Evolutionary conservation across 2,329 filamentous ascomycete genomes (phyloP).

Genomic region (Coniochaeta pulveracea): DNA sequence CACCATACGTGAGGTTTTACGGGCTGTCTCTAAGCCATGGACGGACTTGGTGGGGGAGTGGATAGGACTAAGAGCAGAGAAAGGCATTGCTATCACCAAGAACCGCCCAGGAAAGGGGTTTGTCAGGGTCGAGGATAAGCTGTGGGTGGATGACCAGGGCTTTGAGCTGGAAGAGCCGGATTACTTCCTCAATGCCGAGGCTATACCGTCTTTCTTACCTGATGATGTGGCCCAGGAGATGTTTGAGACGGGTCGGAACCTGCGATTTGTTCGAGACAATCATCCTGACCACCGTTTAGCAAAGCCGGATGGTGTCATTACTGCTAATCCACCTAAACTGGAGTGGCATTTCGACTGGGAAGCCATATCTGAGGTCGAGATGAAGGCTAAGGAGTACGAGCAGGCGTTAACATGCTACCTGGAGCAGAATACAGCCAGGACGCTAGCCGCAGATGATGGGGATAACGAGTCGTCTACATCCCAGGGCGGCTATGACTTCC

Average conservation of each 20-base stretch:
- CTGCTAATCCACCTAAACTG: constrained; percentile 42
- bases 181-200: constrained; percentile 50
- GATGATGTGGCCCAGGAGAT: constrained; percentile 57
- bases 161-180: constrained; percentile 45
- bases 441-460: too few species aligned
- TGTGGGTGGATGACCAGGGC: constrained; percentile 46
- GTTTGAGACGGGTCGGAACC: constrained; percentile 70
- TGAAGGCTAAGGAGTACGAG: constrained; percentile 44
- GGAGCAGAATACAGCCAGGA: background rate
- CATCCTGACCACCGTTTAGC: constrained; percentile 63
- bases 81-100: constrained; percentile 41
- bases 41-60: constrained; percentile 48
- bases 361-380: constrained; percentile 52
- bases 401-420: constrained; percentile 24
- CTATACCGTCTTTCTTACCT: constrained; percentile 62
- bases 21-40: constrained; percentile 21
- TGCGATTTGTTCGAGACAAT: constrained; percentile 59
- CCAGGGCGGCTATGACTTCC: constrained; percentile 13
- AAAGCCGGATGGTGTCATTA: constrained; percentile 31
- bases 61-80: constrained; percentile 57
- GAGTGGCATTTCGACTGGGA: constrained; percentile 65
- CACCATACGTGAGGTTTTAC: constrained; percentile 55
- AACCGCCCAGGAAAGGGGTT: constrained; percentile 42
- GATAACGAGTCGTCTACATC: background rate
- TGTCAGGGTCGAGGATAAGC: constrained; percentile 43